These are phyloP conservation scores for Ascochyta lentis DNA, from an alignment of 2,329 filamentous ascomycete genomes.

Conservation along the genomic window DNA sequence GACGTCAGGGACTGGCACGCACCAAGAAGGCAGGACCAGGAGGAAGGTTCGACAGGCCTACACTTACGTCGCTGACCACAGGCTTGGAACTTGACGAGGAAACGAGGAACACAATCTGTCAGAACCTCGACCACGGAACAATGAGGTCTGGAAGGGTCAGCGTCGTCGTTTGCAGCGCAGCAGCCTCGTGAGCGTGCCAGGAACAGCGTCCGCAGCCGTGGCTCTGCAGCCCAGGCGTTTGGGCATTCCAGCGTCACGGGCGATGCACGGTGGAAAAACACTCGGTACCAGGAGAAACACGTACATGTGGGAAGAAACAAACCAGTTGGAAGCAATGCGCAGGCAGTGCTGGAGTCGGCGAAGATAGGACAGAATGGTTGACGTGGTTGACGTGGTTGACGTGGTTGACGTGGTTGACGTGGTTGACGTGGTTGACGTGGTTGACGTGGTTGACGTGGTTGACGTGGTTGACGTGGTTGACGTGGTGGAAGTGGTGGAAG, in stretches of 20 bases:
- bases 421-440: too few species aligned
- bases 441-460: too few species aligned
- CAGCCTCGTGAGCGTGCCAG: slow-evolving; percentile 20
- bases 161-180: slow-evolving; percentile 10
- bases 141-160: slow-evolving; percentile 17
- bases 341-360: not conserved
- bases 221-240: slow-evolving; percentile 17
- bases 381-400: not conserved
- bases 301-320: too few species aligned
- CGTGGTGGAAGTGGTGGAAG: too few species aligned
- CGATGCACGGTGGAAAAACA: slow-evolving; percentile 6
- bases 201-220: slow-evolving; percentile 18
- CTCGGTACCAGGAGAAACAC: slow-evolving; percentile 14
- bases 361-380: not conserved
- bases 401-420: too few species aligned
- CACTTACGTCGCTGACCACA: slow-evolving; percentile 19
- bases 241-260: slow-evolving; percentile 18
- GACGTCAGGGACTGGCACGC: slow-evolving; percentile 20
- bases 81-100: slow-evolving; percentile 1
- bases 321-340: not conserved
- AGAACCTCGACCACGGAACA: slow-evolving; percentile 26
- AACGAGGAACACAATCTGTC: slow-evolving; percentile 19
- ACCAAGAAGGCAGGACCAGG: slow-evolving; percentile 9
- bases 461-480: too few species aligned
- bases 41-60: slow-evolving; percentile 13